Evolutionary conservation across 345 rosid genomes (phyloP), one percentile per base, ranked within the genome.

Genomic region (Aquilaria malaccensis): DNA sequence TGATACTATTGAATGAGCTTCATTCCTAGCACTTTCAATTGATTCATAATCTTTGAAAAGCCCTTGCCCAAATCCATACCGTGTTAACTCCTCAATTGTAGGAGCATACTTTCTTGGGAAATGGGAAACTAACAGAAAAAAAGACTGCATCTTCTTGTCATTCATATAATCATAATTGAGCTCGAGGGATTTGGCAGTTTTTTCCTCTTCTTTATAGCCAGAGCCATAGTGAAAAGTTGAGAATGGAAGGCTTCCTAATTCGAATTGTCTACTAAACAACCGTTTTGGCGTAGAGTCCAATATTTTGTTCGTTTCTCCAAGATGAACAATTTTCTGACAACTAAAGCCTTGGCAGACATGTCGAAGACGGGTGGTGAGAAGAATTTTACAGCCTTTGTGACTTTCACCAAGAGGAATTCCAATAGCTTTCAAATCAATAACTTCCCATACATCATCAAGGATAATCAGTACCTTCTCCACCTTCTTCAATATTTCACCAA

Each of bases 171-270:
- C 68, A 48, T 46, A 55, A 32, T 55, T 54, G 4, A 7, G 29
- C 55, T 43, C 37, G 10, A 62, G 50, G 47, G 30, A 13, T 10
- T 7, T 29, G 32, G 54, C 29, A 2, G 45, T 32, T 0, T 55
- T 33, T 6, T 7, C 30, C 37, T 66, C 2, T 4, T 33, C 33
- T 11, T 64, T 4, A 64, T n/a, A 13, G 61, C 61, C 7, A 47
- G 32, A 31, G 52, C 68, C 3, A 66, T 9, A 1, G 61, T 11
- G 2, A 33, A 45, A 56, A 56, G 47, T 5, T 48, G 61, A 4
- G 57, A 10, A 2, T 61, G 62, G 33, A 65, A 49, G 14, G 48
- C 61, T 65, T 22, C 33, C 62, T 14, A 33, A n/a, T n/a, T n/a
- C n/a, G n/a, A n/a, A n/a, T n/a, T n/a, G n/a, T n/a, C n/a, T 7